Evolutionary conservation across 75 land plant genomes (phyloP), one percentile per base, ranked within the genome.

Genomic region (Isoetes taiwanensis): DNA sequence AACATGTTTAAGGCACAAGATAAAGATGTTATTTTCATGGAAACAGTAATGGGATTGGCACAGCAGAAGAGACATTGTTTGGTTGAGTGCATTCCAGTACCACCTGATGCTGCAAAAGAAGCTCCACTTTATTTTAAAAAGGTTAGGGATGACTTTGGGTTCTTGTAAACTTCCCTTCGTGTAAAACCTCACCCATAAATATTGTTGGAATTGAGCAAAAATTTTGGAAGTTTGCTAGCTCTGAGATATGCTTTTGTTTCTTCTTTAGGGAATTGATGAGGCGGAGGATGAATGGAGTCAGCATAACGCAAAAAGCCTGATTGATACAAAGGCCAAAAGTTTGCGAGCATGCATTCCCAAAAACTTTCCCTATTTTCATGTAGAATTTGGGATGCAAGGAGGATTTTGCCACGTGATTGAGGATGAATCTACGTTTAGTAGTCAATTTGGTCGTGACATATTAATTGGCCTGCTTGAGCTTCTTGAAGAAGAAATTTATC

Each of bases 201-300:
- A 14, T 37, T 9, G 39, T 14, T 37, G 11, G 39, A 10, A 37
- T 14, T 37, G 39, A 37, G n/a, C 14, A 10, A 37, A 37, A 10
- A 10, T 37, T 14, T 37, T 14, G 9, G 39, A 10, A n/a, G n/a
- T n/a, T n/a, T n/a, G n/a, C n/a, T n/a, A n/a, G n/a, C n/a, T n/a
- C n/a, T n/a, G n/a, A n/a, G n/a, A n/a, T n/a, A n/a, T n/a, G n/a
- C n/a, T n/a, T n/a, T n/a, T n/a, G n/a, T n/a, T n/a, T n/a, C n/a
- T n/a, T n/a, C n/a, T 65, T 31, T 70, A 93, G 98, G 98, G 89
- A 32, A 93, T 93, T 42, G 98, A 93, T 41, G 98, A 93, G 71
- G 98, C 86, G 31, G 96, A 87, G 68, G 82, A 78, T 34, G 98
- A 93, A 52, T 93, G 98, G 98, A 84, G 89, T 57, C 98, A 93